phyloP scores from a whole-genome alignment of 495 filamentous ascomycete species.

The Aspergillus incahuasiensis region DNA sequence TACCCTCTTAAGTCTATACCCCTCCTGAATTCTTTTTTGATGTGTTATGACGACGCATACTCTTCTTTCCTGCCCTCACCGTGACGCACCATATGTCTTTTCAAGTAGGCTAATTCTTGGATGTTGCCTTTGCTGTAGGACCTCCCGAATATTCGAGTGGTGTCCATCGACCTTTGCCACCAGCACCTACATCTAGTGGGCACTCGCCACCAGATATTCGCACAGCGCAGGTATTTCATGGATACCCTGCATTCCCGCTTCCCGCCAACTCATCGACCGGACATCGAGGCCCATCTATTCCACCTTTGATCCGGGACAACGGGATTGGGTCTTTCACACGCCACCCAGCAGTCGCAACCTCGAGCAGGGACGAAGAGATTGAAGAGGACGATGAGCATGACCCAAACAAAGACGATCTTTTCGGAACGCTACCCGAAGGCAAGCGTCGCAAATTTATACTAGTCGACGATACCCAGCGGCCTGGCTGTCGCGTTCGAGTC shows the following conservation, averaged over 20 bases:
- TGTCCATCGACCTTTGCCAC: slow-evolving; percentile 27
- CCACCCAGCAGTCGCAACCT: slow-evolving; percentile 37
- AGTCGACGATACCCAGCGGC: slow-evolving; percentile 77
- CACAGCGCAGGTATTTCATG: slow-evolving; percentile 72
- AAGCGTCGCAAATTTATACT: slow-evolving; percentile 95
- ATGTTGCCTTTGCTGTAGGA: slow-evolving; percentile 28
- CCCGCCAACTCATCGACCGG: slow-evolving; percentile 34
- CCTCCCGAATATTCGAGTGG: slow-evolving; percentile 32
- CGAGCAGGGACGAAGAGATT: slow-evolving; percentile 29
- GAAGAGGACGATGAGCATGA: slow-evolving; percentile 40
- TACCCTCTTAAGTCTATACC: slow-evolving; percentile 24
- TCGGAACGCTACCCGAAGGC: slow-evolving; percentile 77
- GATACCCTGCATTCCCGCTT: slow-evolving; percentile 62
- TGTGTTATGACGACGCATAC: slow-evolving; percentile 20
- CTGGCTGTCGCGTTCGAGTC: slow-evolving; percentile 69
- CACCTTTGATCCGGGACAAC: slow-evolving; percentile 62
- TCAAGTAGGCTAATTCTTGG: slow-evolving; percentile 45
- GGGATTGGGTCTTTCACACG: slow-evolving; percentile 53
- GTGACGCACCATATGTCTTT: slow-evolving; percentile 19
- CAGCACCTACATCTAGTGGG: slow-evolving; percentile 20
- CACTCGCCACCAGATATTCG: slow-evolving; percentile 53
- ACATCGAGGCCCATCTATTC: slow-evolving; percentile 59
- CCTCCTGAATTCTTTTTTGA: slow-evolving; percentile 18
- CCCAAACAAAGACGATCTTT: slow-evolving; percentile 59
- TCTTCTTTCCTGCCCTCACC: slow-evolving; percentile 14